A percentile compares a stretch with the other conserved stretches of the same genome.
These are phyloP conservation scores for Leishmania tarentolae DNA, from an alignment of 208 protist species.

Conservation along the genomic window DNA sequence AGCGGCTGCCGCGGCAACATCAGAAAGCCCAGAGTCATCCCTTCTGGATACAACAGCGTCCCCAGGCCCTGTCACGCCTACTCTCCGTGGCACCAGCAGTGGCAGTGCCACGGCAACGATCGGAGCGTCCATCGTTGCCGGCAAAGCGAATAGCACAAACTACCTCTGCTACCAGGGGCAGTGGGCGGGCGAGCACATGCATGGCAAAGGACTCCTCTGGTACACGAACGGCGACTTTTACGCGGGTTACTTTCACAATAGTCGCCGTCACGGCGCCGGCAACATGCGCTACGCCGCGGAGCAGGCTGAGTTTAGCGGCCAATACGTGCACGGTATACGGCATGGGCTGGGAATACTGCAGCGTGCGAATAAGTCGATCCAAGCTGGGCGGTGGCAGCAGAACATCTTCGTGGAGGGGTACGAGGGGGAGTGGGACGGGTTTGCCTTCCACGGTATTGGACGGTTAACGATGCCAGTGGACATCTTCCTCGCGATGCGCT, in stretches of 20 bases:
- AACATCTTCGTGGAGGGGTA: constrained; percentile 83
- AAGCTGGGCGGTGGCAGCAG: constrained; percentile 59
- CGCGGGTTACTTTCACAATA: constrained; percentile 67
- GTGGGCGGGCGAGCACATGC: constrained; percentile 83
- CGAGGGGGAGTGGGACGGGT: constrained; percentile 86
- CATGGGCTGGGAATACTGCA: constrained; percentile 78
- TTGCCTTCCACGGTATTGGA: constrained; percentile 71
- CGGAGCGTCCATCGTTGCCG: background rate
- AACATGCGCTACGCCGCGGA: constrained; percentile 76
- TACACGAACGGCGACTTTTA: constrained; percentile 84
- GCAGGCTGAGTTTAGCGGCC: constrained; percentile 75
- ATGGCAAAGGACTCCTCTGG: constrained; percentile 84
- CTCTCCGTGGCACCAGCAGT: background rate
- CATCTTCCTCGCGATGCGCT: constrained; percentile 39
- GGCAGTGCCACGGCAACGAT: background rate
- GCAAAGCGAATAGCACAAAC: constrained; percentile 1
- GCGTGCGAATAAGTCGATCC: constrained; percentile 52
- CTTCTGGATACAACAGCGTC: background rate
- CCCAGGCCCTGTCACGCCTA: background rate
- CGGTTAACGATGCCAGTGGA: constrained; percentile 47
- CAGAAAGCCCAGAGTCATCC: background rate
- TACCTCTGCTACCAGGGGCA: constrained; percentile 85
- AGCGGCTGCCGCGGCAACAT: background rate
- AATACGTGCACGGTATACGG: constrained; percentile 59
- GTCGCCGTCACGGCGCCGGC: constrained; percentile 64